These are phyloP conservation scores for Cladosporium sp. DNA, from an alignment of 2,329 filamentous ascomycete genomes.

Conservation along the genomic window DNA sequence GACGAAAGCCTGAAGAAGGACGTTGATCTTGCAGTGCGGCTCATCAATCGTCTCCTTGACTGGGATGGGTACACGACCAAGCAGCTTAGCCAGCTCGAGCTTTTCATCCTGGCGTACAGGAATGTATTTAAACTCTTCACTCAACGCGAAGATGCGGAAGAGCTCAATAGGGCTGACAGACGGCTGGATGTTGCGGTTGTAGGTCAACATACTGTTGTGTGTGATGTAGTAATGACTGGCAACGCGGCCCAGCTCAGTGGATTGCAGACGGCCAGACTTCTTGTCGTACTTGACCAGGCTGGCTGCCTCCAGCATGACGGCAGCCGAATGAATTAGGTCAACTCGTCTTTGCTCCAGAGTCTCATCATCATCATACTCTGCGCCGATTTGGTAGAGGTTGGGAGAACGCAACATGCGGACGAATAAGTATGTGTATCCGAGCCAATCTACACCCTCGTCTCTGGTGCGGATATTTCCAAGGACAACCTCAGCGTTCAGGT, in stretches of 20 bases:
- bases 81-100: conserved; percentile 85
- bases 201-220: conserved; percentile 91
- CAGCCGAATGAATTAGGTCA: conserved; percentile 94
- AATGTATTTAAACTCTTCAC: conserved; percentile 98
- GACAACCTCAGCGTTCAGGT: conserved; percentile 93
- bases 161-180: conserved; percentile 91
- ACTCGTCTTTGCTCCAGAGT: conserved; percentile 93
- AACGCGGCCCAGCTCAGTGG: conserved; percentile 90
- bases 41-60: conserved; percentile 98
- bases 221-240: conserved; percentile 99
- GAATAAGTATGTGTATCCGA: conserved; percentile 96
- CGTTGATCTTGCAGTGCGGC: conserved; percentile 95
- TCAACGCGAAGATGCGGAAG: conserved; percentile 92
- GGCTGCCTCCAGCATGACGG: conserved; percentile 77
- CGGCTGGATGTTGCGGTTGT: conserved; percentile 91
- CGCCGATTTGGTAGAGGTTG: conserved; percentile 88
- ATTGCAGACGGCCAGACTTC: conserved; percentile 79
- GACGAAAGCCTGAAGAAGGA: conserved; percentile 92
- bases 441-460: conserved; percentile 97
- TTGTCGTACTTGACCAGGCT: conserved; percentile 94
- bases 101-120: conserved; percentile 97
- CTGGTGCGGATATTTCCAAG: conserved; percentile 86
- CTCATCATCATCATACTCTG: conserved; percentile 90
- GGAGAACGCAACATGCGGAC: conserved; percentile 96
- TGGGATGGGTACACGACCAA: conserved; percentile 85